A percentile compares a stretch with the other conserved stretches of the same genome.
These are phyloP conservation scores for Gossypium rotundifolium DNA, from an alignment of 345 rosid genomes.

Conservation along the genomic window DNA sequence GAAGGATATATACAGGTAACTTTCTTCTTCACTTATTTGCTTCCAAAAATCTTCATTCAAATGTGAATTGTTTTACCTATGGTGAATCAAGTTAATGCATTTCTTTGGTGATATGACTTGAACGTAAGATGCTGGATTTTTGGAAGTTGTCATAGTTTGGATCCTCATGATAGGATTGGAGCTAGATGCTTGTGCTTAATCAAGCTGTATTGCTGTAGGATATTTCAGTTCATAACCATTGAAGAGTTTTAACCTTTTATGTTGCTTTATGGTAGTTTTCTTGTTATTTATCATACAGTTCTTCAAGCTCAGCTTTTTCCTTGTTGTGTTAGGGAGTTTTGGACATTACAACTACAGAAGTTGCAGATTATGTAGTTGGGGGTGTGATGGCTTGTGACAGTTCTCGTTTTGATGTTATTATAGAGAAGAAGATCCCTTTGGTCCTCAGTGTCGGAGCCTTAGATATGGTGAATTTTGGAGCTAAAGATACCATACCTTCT, in stretches of 20 bases:
- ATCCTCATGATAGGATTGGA: neutral
- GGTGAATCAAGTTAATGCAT: neutral
- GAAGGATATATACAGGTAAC: constrained; percentile 80
- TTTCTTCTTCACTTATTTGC: neutral
- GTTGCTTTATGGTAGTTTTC: neutral
- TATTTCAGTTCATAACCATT: neutral
- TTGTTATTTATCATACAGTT: neutral
- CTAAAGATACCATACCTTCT: constrained; percentile 67
- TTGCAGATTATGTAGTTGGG: constrained; percentile 86
- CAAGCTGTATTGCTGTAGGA: neutral
- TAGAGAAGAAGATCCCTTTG: constrained; percentile 76
- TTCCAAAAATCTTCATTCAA: neutral
- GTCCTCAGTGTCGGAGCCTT: constrained; percentile 88
- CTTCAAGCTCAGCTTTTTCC: neutral
- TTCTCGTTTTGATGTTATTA: constrained; percentile 69
- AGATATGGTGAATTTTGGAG: constrained; percentile 94
- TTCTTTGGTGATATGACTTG: neutral
- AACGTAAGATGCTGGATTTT: neutral
- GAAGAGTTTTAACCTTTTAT: neutral
- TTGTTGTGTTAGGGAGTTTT: constrained; percentile 54
- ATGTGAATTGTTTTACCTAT: neutral
- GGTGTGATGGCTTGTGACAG: constrained; percentile 93
- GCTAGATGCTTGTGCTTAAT: neutral
- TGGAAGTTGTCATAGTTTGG: constrained; percentile 1
- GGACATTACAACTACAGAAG: constrained; percentile 89